phyloP scores from a whole-genome alignment of 2,329 filamentous ascomycete species.

The Colletotrichum acutatum region DNA sequence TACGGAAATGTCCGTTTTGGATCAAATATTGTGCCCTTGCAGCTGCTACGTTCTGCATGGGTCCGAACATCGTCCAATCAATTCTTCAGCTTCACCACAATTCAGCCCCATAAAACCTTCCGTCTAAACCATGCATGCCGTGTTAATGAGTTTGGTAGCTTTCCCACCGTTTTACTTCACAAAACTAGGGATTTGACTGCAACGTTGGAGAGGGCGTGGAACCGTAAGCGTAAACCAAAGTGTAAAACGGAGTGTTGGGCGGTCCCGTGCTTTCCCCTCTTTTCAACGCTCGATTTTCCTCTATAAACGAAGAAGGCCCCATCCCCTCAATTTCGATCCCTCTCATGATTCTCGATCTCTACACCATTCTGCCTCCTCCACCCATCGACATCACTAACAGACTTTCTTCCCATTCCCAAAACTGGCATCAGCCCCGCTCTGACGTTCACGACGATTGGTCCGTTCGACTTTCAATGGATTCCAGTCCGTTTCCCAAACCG shows the following conservation, averaged over 20 bases:
- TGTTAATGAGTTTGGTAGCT: too few relatives aligned
- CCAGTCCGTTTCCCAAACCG: neutral
- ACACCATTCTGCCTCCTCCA: neutral
- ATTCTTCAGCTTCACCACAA: neutral
- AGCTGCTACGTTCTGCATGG: neutral
- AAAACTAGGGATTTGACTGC: too few relatives aligned
- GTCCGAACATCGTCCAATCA: neutral
- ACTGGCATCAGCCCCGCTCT: neutral
- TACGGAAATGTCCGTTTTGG: neutral
- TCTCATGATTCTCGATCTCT: conserved; percentile 9
- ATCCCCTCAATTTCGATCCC: neutral
- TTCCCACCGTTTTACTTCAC: too few relatives aligned
- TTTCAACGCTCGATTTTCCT: neutral
- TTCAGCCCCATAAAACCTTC: neutral
- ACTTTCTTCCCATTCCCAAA: neutral
- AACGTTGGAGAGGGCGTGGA: neutral
- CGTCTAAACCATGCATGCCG: neutral
- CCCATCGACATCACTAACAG: neutral
- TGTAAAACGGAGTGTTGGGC: neutral
- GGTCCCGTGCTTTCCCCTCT: neutral
- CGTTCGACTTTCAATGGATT: neutral
- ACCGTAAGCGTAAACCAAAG: neutral
- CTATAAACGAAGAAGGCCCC: neutral
- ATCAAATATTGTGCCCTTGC: neutral
- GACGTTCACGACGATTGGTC: neutral